Evolutionary conservation across 2,329 filamentous ascomycete genomes (phyloP).

Genomic region (Myriosclerotinia scirpicola): DNA sequence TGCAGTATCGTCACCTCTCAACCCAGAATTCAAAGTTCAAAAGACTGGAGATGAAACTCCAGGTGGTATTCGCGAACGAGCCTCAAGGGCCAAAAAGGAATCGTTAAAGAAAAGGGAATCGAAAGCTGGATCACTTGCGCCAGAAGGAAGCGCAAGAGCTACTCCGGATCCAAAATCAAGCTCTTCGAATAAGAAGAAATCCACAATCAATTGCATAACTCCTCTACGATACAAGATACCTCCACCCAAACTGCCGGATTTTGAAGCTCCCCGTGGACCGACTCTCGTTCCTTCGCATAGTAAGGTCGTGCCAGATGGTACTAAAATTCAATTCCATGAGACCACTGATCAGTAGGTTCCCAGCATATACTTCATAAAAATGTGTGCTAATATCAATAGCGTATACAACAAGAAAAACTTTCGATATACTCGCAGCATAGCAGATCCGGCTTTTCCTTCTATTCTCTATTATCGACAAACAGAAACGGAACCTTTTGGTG

Average conservation of each 20-base stretch:
- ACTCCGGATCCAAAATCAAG: slow-evolving; percentile 56
- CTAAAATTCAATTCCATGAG: slow-evolving; percentile 59
- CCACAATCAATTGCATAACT: slow-evolving; percentile 44
- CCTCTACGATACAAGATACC: slow-evolving; percentile 62
- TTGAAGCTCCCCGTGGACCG: slow-evolving; percentile 58
- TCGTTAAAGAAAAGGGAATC: slow-evolving; percentile 67
- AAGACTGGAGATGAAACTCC: slow-evolving; percentile 39
- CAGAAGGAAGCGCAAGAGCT: slow-evolving; percentile 52
- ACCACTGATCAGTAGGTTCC: slow-evolving; percentile 61
- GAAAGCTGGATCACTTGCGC: slow-evolving; percentile 48
- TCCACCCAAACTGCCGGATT: slow-evolving; percentile 62
- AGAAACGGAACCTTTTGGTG: slow-evolving; percentile 77
- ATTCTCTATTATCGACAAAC: slow-evolving; percentile 87
- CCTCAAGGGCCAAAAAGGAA: slow-evolving; percentile 61
- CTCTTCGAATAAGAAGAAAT: slow-evolving; percentile 42
- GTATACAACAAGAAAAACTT: slow-evolving; percentile 71
- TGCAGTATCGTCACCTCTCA: slow-evolving; percentile 71
- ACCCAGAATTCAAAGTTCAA: slow-evolving; percentile 59
- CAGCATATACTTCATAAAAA: not conserved
- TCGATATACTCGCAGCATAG: slow-evolving; percentile 87
- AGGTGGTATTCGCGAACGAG: slow-evolving; percentile 35
- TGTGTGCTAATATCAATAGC: slow-evolving; percentile 41
- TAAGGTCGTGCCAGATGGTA: slow-evolving; percentile 50
- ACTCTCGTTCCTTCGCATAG: slow-evolving; percentile 58
- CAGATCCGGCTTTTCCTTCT: slow-evolving; percentile 82